A percentile compares a stretch with the other conserved stretches of the same genome.
Conservation (phyloP, 108 stramenopile genomes). For the Fistulifera solaris region DNA sequence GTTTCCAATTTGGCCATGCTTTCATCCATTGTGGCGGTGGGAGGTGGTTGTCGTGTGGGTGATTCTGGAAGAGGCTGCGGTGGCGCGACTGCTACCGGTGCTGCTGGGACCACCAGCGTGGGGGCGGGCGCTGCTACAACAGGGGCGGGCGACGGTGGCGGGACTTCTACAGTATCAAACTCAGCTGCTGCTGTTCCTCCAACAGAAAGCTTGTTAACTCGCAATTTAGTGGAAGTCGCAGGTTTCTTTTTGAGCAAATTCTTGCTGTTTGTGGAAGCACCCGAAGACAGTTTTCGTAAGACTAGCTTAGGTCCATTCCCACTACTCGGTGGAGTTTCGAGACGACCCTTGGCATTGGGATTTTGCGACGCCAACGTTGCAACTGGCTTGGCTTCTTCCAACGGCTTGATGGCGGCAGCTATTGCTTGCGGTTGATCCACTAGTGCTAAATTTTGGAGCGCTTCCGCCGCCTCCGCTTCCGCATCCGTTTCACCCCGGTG, state of each 20-base stretch:
- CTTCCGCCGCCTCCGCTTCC: conserved; percentile 10
- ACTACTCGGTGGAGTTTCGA: conserved; percentile 49
- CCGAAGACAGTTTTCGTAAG: conserved; percentile 53
- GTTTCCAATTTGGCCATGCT: conserved; percentile 53
- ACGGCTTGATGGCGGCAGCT: conserved; percentile 13
- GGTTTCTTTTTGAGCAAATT: conserved; percentile 63
- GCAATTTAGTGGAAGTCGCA: conserved; percentile 33
- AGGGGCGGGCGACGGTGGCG: conserved; percentile 38
- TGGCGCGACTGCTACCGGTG: conserved; percentile 16
- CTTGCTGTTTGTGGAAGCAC: conserved; percentile 21
- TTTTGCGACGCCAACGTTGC: conserved; percentile 61
- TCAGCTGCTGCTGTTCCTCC: conserved; percentile 9
- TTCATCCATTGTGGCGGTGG: conserved; percentile 37
- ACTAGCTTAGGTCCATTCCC: conserved; percentile 22
- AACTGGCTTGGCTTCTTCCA: conserved; percentile 34
- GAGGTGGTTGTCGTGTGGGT: conserved; percentile 15
- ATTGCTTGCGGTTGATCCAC: conserved; percentile 31
- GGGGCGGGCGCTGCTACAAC: conserved; percentile 14
- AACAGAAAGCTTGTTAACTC: conserved; percentile 57
- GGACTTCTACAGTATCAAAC: conserved; percentile 58
- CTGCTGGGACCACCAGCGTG: conserved; percentile 1
- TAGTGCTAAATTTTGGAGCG: conserved; percentile 52
- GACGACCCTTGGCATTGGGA: conserved; percentile 46
- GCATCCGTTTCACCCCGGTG: conserved; percentile 45
- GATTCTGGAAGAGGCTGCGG: conserved; percentile 5